phyloP scores from a whole-genome alignment of 2,329 filamentous ascomycete species.

The Fusarium sp. region DNA sequence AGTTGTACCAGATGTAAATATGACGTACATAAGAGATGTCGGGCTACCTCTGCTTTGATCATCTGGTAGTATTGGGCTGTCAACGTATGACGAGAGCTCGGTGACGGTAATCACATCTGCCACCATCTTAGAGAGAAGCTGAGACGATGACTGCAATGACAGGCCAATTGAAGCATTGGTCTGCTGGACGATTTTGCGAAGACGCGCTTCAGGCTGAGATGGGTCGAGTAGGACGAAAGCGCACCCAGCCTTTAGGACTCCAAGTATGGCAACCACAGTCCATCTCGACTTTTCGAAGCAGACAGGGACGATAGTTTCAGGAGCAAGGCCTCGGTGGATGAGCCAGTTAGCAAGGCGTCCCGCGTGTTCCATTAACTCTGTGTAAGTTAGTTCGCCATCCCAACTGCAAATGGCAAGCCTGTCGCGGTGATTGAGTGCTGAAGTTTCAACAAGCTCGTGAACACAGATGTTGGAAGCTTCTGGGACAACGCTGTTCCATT shows the following conservation, averaged over 20 bases:
- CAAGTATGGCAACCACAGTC: conserved; percentile 1
- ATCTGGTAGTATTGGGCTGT: neutral
- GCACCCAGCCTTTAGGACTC: neutral
- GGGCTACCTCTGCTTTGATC: neutral
- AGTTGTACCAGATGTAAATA: conserved; percentile 72
- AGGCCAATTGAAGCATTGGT: neutral
- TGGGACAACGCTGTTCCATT: neutral
- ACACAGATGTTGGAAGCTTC: neutral
- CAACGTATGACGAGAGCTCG: neutral
- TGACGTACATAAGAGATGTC: conserved; percentile 52
- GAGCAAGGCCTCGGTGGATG: neutral
- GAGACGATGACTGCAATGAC: neutral
- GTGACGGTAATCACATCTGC: neutral
- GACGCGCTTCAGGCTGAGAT: conserved; percentile 1
- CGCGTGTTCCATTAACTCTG: neutral
- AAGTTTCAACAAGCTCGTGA: neutral
- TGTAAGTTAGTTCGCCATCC: conserved; percentile 8
- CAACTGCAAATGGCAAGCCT: neutral
- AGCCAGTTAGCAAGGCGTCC: neutral
- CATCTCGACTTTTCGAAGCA: conserved; percentile 14
- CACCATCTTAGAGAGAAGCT: neutral
- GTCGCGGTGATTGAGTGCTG: neutral
- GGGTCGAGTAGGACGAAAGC: conserved; percentile 4
- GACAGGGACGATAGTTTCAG: conserved; percentile 38
- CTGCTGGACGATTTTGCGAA: conserved; percentile 1